A percentile compares a stretch with the other conserved stretches of the same genome.
These are phyloP conservation scores for Pythium inflatum DNA, from an alignment of 352 stramenopile species.

Conservation along the genomic window DNA sequence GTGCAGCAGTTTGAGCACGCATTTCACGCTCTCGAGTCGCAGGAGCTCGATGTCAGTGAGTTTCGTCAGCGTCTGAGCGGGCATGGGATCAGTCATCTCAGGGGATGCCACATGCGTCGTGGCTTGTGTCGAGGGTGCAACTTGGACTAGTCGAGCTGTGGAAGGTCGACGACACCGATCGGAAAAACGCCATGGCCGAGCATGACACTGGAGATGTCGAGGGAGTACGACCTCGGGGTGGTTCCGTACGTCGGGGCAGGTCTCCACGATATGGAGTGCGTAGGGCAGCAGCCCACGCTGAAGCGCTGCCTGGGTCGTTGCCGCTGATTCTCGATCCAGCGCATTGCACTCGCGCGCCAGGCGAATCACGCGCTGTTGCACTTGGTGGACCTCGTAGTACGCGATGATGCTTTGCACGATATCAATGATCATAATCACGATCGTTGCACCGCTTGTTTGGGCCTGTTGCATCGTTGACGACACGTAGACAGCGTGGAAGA, in stretches of 20 bases:
- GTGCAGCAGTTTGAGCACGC: conserved; percentile 35
- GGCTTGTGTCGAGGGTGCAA: too few species aligned
- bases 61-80: neutral
- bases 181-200: too few species aligned
- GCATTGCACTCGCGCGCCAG: neutral
- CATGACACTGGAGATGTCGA: neutral
- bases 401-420: neutral
- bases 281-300: too few species aligned
- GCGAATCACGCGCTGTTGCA: neutral
- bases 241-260: neutral
- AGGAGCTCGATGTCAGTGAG: neutral
- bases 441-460: conserved; percentile 9
- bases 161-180: too few species aligned
- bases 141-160: too few species aligned
- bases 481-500: conserved; percentile 38
- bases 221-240: neutral
- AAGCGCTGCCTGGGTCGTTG: neutral
- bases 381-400: neutral
- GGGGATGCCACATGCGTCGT: too few species aligned
- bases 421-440: conserved; percentile 8
- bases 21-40: conserved; percentile 14
- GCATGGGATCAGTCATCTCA: neutral
- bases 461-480: conserved; percentile 42
- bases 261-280: neutral
- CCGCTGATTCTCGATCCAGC: neutral